Evolutionary conservation across 1,139 yeast species (phyloP), one percentile per base, ranked within the genome.

Genomic region (Pichia sp.): DNA sequence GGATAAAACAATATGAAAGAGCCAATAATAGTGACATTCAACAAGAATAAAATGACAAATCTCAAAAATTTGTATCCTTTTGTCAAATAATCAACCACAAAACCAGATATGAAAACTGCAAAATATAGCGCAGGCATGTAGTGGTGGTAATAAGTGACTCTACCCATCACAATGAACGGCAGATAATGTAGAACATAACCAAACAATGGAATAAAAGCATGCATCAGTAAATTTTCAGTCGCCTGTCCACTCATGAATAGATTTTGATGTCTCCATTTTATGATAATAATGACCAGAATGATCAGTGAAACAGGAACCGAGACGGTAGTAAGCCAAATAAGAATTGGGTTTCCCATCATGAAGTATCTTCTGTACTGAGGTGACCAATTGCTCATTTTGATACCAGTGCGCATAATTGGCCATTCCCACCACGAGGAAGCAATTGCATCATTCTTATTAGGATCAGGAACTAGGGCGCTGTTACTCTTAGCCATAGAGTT

Each of bases 121-220:
- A 84, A 84, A 63, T 79, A 84, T 55, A 83, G 69, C 0, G 92
- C 90, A 16, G 95, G 95, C 47, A 81, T 77, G 59, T 84, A 84
- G 62, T 84, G 95, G 62, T 84, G 95, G 34, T 82, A 82, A 59
- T 84, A 84, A 0, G 92, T 84, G 44, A 84, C 92, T 68, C 95
- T 75, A 4, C 86, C 85, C 95, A 84, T 84, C 38, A 81, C 58
- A 4, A 79, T 78, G 55, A 84, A 84, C 27, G 95, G 95, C 54
- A 79, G 55, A 60, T 71, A 83, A 61, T 84, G 90, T 49, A 81
- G 68, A 5, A 76, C 64, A 86, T 88, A 84, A 3, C 87, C 86
- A 29, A 79, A 55, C 64, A 83, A 72, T 29, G 94, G 76, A 39
- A 79, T 71, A 29, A 77, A 61, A 38, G 83, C 87, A 39, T 78